Evolutionary conservation across 208 protist species (phyloP), one percentile per base, ranked within the genome.

Genomic region (Strigomonas galati): DNA sequence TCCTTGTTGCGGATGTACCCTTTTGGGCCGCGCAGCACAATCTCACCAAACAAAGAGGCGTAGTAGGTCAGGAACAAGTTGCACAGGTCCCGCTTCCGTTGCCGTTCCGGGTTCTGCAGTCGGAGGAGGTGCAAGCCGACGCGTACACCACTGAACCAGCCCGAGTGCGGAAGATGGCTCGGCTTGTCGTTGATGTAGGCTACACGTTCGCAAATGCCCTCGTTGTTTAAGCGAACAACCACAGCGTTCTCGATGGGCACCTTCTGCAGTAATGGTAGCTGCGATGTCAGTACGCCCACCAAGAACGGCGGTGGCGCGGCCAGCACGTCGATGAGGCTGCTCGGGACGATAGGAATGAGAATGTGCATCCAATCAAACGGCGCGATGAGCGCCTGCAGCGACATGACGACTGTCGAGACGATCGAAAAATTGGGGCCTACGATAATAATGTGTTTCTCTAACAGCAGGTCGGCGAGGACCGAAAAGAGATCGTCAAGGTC

Each of bases 341-440:
- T 78, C 0, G 89, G 85, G 9, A 92, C 53, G 57, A 93, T 86
- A 0, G 85, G 82, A 62, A 93, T 92, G 19, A 95, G 65, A 66
- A 89, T 91, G 74, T 93, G 86, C 78, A 89, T 79, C 85, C 86
- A 95, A 54, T 93, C 89, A 69, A 95, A 92, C 0, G 89, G 89
- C 1, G 79, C 68, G 6, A 95, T 78, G 12, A 95, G 68, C 1
- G 84, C 76, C 70, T 90, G 86, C 44, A 93, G 62, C 12, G 88
- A 89, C 82, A 94, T 91, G 51, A 94, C 77, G 1, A 89, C 81
- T 54, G 76, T 81, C 2, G 85, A 92, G 1, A 94, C 88, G 35
- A 91, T 63, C 7, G 81, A 79, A 60, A 87, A 87, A 74, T 87
- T 94, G 14, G 84, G 85, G 0, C 89, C 85, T 17, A 91, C 85